phyloP scores from a whole-genome alignment of 441 rosid species.

The Erysimum cheiri region DNA sequence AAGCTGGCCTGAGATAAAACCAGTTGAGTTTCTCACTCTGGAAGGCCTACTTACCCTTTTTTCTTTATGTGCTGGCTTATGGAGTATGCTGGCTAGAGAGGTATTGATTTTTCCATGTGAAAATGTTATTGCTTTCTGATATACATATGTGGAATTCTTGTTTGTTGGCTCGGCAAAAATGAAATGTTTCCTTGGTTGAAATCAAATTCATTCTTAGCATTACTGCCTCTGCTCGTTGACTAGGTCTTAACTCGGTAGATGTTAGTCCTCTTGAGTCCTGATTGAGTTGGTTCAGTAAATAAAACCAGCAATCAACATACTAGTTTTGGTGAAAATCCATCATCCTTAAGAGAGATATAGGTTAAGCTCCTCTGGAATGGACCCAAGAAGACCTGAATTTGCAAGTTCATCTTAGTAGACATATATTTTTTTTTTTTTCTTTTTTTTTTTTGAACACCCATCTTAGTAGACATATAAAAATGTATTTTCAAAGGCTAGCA shows the following conservation, averaged over 20 bases:
- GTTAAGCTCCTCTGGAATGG: too few species aligned
- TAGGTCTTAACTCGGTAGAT: neutral
- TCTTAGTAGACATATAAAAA: too few species aligned
- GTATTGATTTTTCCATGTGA: constrained; percentile 1
- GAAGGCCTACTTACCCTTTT: neutral
- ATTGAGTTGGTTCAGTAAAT: neutral
- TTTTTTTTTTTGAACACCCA: too few species aligned
- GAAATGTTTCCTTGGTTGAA: constrained; percentile 5
- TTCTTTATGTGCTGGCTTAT: neutral
- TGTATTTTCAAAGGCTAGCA: too few species aligned
- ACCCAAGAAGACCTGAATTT: too few species aligned
- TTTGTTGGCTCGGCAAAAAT: constrained; percentile 13
- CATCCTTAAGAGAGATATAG: too few species aligned
- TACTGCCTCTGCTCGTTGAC: constrained; percentile 5
- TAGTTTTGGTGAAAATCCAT: too few species aligned
- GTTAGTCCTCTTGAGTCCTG: neutral
- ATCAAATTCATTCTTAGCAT: constrained; percentile 8
- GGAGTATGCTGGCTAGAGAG: neutral
- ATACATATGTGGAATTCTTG: neutral
- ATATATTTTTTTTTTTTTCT: too few species aligned
- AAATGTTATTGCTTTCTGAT: constrained; percentile 4
- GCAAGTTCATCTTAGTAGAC: too few species aligned
- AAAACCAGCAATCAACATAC: neutral
- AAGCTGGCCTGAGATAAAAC: constrained; percentile 55
- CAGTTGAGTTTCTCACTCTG: neutral